A percentile compares a stretch with the other conserved stretches of the same genome.
phyloP scores from a whole-genome alignment of 2,329 filamentous ascomycete species.

The Pseudocercospora vitis region DNA sequence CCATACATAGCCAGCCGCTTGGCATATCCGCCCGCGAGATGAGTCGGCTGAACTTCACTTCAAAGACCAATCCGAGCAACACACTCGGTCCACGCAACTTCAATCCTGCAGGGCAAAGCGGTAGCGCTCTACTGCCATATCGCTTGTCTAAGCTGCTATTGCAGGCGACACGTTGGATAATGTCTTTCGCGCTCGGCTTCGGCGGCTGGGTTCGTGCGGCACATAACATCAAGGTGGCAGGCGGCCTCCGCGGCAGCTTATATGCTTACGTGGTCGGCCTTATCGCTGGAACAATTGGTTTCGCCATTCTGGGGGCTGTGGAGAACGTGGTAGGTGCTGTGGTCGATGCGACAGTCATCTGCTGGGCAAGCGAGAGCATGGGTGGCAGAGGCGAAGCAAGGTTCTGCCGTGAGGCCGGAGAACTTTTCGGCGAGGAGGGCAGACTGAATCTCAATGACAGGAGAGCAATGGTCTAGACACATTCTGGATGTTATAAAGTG shows the following conservation, averaged over 20 bases:
- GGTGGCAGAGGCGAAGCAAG: slow-evolving; percentile 62
- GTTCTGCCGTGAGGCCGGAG: slow-evolving; percentile 89
- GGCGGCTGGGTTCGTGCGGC: slow-evolving; percentile 96
- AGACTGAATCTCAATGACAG: slow-evolving; percentile 16
- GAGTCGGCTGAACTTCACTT: slow-evolving; percentile 78
- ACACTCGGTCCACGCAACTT: slow-evolving; percentile 49
- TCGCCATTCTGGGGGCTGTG: slow-evolving; percentile 70
- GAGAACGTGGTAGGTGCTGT: slow-evolving; percentile 42
- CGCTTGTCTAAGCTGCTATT: slow-evolving; percentile 87
- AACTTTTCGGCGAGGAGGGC: slow-evolving; percentile 71
- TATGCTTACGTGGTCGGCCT: slow-evolving; percentile 95
- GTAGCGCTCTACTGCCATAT: slow-evolving; percentile 62
- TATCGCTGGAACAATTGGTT: slow-evolving; percentile 91
- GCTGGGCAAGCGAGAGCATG: slow-evolving; percentile 85
- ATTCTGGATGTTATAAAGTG: background rate
- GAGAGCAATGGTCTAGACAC: slow-evolving; percentile 19
- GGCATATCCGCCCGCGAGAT: slow-evolving; percentile 74
- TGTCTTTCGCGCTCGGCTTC: slow-evolving; percentile 86
- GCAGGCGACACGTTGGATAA: slow-evolving; percentile 85
- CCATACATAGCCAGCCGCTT: slow-evolving; percentile 87
- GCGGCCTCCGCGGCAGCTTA: slow-evolving; percentile 66
- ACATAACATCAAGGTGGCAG: slow-evolving; percentile 66
- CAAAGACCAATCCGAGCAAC: slow-evolving; percentile 70
- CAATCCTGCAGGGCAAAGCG: slow-evolving; percentile 25
- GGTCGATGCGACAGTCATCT: slow-evolving; percentile 68